phyloP scores from a whole-genome alignment of 352 stramenopile genomes.

The Hyaloperonospora brassicae region DNA sequence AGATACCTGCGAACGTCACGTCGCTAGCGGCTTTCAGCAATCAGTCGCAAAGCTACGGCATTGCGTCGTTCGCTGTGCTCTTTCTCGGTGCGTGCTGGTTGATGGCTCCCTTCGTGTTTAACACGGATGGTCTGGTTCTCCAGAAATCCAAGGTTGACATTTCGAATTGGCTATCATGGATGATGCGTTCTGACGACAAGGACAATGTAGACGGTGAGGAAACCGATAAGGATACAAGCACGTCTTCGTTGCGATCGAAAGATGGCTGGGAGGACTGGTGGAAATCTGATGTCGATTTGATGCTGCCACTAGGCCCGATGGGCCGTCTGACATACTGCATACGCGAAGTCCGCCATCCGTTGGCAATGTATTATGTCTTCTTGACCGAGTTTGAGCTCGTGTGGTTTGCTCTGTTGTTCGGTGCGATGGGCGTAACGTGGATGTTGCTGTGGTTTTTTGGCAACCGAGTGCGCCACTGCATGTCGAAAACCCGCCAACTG shows the following conservation, averaged over 20 bases:
- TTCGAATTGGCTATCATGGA: constrained; percentile 77
- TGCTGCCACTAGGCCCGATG: constrained; percentile 57
- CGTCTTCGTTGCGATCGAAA: constrained; percentile 37
- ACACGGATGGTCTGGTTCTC: constrained; percentile 82
- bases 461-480: constrained; percentile 35
- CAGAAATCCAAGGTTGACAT: constrained; percentile 81
- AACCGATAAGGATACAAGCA: constrained; percentile 28
- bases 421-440: constrained; percentile 42
- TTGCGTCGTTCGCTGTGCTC: constrained; percentile 76
- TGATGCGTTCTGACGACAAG: constrained; percentile 49
- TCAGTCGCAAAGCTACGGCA: constrained; percentile 65
- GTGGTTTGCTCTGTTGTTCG: constrained; percentile 41
- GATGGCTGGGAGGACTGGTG: constrained; percentile 76
- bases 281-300: constrained; percentile 60
- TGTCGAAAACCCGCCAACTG: constrained; percentile 54
- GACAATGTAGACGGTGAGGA: constrained; percentile 36
- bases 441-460: constrained; percentile 48
- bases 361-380: constrained; percentile 82
- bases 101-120: constrained; percentile 80
- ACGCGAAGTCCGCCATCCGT: constrained; percentile 64
- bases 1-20: constrained; percentile 65
- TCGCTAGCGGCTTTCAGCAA: constrained; percentile 44
- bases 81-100: constrained; percentile 79
- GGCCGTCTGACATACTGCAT: constrained; percentile 67
- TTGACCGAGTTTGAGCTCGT: constrained; percentile 51